These are phyloP conservation scores for Penicillium sp. DNA, from an alignment of 2,329 filamentous ascomycete genomes.

Conservation along the genomic window DNA sequence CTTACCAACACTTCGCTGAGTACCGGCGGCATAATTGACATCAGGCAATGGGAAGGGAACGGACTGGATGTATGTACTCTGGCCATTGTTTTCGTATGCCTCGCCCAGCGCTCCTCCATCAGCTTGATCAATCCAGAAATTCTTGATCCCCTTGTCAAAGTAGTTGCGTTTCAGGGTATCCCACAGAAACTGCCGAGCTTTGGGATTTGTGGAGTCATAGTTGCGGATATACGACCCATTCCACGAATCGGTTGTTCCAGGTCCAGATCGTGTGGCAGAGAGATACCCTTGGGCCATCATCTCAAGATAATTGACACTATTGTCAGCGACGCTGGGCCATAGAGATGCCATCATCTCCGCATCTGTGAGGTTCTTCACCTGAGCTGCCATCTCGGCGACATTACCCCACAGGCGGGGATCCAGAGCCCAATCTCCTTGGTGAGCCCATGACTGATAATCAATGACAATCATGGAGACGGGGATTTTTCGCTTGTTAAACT, in stretches of 20 bases:
- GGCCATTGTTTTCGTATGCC: conserved; percentile 45
- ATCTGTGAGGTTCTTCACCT: conserved; percentile 52
- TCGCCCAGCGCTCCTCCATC: conserved; percentile 46
- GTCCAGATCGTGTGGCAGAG: conserved; percentile 57
- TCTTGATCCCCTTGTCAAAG: conserved; percentile 57
- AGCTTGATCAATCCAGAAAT: conserved; percentile 68
- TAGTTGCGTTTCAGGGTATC: conserved; percentile 58
- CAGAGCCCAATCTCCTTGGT: conserved; percentile 65
- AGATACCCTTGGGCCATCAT: conserved; percentile 60
- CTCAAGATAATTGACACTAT: conserved; percentile 57
- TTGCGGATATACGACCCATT: conserved; percentile 58
- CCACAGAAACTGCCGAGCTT: conserved; percentile 59
- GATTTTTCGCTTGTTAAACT: conserved; percentile 54
- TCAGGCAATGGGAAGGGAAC: conserved; percentile 28
- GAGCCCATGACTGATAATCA: conserved; percentile 65
- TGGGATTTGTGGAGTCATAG: conserved; percentile 60
- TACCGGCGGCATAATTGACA: conserved; percentile 60
- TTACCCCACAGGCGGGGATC: conserved; percentile 62
- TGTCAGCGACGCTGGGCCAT: conserved; percentile 62
- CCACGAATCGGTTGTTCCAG: conserved; percentile 57
- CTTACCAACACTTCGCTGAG: conserved; percentile 57
- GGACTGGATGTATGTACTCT: conserved; percentile 49
- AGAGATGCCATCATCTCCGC: conserved; percentile 67
- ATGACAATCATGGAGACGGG: conserved; percentile 63
- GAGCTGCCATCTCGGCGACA: conserved; percentile 60